phyloP scores from a whole-genome alignment of 2,329 filamentous ascomycete genomes.

The Apiospora saccharicola region DNA sequence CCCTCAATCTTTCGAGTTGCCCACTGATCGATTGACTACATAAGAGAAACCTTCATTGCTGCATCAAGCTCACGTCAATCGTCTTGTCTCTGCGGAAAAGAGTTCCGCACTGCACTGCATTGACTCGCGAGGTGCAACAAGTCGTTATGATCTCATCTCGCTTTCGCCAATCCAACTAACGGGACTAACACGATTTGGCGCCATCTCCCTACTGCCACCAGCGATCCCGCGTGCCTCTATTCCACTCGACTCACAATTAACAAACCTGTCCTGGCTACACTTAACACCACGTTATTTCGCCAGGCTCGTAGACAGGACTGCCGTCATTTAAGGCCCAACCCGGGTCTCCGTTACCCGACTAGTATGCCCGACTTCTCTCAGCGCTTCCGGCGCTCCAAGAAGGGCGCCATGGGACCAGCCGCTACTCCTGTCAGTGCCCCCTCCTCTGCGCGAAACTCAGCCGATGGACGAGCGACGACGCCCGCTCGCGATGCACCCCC shows the following conservation, averaged over 20 bases:
- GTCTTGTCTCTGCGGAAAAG: not conserved
- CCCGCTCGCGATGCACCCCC: constrained; percentile 31
- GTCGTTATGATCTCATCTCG: constrained; percentile 11
- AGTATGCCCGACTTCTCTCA: constrained; percentile 24
- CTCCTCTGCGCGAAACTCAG: constrained; percentile 1
- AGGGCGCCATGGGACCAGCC: constrained; percentile 21
- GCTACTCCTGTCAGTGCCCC: constrained; percentile 10
- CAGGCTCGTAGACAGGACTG: not conserved
- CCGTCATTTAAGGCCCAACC: not conserved
- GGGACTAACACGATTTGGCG: not conserved
- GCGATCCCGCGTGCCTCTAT: not conserved
- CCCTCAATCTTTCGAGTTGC: not conserved
- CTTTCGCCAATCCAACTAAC: constrained; percentile 7
- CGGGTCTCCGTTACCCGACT: not conserved
- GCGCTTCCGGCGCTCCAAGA: constrained; percentile 24
- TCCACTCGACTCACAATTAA: not conserved
- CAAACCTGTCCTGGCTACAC: not conserved
- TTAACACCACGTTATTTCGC: not conserved
- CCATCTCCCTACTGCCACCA: not conserved
- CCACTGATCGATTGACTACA: not conserved
- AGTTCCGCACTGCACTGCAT: constrained; percentile 13
- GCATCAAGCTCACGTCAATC: not conserved
- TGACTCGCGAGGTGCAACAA: constrained; percentile 3
- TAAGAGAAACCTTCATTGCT: not conserved
- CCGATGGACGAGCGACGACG: constrained; percentile 13